Evolutionary conservation across 176 grass and related monocot species (phyloP), one percentile per base, ranked within the genome.

Genomic region (Saccharum officinarum): DNA sequence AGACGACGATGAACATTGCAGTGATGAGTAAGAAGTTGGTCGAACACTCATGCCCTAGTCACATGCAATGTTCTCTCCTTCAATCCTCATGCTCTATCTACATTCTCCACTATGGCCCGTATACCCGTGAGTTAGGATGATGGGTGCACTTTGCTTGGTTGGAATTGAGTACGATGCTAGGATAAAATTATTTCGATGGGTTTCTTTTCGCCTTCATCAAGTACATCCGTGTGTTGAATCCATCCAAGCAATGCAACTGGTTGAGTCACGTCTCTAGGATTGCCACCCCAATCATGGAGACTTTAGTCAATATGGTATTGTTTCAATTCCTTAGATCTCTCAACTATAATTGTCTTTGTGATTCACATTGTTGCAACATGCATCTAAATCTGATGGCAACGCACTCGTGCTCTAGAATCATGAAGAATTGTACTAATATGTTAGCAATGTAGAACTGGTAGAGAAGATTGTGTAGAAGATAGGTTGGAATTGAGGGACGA

Each of bases 101-200:
- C 20, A 3, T 57, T 57, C 18, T 57, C 20, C 18, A 57, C 54
- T 57, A n/a, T 57, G 54, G 18, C 9, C 2, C 0, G 18, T n/a
- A 55, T 57, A 8, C 20, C 8, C 54, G 3, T 57, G 20, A 57
- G 18, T 57, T 57, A 57, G 17, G 22, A 9, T n/a, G 54, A 22
- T 57, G 54, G 7, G 2, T 2, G 0, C 18, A n/a, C 18, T 11
- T 11, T 61, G 8, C 8, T 61, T 61, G 22, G 57, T n/a, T 61
- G 1, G 9, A 25, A 61, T 1, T 0, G 3, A 11, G 3, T 25
- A 25, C 3, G 11, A 1, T 60, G 8, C 8, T 0, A 10, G 0
- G 54, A n/a, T 1, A 57, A 23, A 25, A 23, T 61, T 10, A 3
- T 61, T 61, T 3, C 6, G 3, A 10, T 25, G n/a, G 54, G 0